Base-by-base conservation (phyloP, 768 basidiomycete genomes). In the Suillus americanus region DNA sequence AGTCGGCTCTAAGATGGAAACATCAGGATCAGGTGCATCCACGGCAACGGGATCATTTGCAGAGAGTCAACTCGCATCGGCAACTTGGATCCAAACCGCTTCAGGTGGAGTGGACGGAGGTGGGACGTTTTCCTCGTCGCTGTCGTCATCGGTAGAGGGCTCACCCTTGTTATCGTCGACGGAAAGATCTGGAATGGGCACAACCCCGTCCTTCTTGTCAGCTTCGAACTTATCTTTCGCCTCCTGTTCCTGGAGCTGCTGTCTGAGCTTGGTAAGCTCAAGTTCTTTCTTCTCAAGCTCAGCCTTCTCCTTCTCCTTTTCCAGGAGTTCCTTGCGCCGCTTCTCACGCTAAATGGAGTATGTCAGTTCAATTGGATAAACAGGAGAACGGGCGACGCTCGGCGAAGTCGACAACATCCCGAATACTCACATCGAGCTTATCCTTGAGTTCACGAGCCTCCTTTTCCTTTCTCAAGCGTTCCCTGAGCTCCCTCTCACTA, bases 401-500 rank as follows among this genome's bases (percentile, higher is more conserved):
- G 67, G 68, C 63, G 60, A 66, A 48, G 46, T 68, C 20, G 43
- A 61, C 46, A 46, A 59, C 63, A 62, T 64, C 65, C 69, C 62
- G 64, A 73, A 70, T 64, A 80, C 86, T 69, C 75, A 91, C 89
- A 74, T 89, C 83, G 57, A 83, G 74, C 72, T 87, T 89, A 72
- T 89, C 86, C 76, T 88, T 86, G 54, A 83, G 71, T 71, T 91
- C 90, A 50, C 85, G 80, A 30, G 83, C 88, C 72, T 91, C 91
- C 70, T 87, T 88, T 79, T 94, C 92, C 70, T 83, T 83, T 78
- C 84, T 82, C 65, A 93, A 78, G 68, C 88, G 83, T 77, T 90
- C 91, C 67, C 83, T 82, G 81, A 94, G 86, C 75, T 87, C 86
- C 67, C 90, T 84, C 79, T 94, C 92, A 61, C 82, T 80, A 60